Conservation (phyloP, 306 rosid species). For the Prunus mume region DNA sequence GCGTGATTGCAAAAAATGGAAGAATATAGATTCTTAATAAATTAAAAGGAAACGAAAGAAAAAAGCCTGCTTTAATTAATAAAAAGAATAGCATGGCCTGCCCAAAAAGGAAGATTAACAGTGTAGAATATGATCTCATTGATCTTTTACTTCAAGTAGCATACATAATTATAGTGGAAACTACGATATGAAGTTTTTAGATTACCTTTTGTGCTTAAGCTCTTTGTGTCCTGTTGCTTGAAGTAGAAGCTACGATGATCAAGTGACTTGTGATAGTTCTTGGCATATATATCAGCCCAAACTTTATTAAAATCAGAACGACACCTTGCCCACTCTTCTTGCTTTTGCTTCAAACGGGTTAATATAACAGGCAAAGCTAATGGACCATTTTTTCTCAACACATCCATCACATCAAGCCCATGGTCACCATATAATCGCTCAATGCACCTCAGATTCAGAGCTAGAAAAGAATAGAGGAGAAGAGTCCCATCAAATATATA, state of each 20-base stretch:
- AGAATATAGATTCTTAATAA: background rate
- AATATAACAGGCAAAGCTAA: conserved; percentile 91
- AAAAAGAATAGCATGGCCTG: background rate
- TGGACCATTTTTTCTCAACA: conserved; percentile 76
- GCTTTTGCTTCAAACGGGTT: conserved; percentile 95
- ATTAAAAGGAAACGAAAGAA: background rate
- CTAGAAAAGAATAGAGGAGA: conserved; percentile 37
- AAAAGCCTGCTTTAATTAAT: background rate
- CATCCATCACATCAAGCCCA: conserved; percentile 96
- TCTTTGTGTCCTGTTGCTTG: conserved; percentile 94
- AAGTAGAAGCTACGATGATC: conserved; percentile 99
- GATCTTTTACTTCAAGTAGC: background rate
- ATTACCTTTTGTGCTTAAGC: conserved; percentile 93
- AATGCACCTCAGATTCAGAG: conserved; percentile 85
- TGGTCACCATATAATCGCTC: conserved; percentile 99
- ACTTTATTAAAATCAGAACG: conserved; percentile 94
- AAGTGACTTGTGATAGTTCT: conserved; percentile 96
- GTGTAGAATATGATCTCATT: background rate
- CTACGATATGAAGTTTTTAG: background rate
- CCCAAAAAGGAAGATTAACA: background rate
- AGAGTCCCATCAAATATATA: conserved; percentile 25
- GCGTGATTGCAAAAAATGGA: background rate
- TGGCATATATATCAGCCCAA: conserved; percentile 96
- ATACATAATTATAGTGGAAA: background rate
- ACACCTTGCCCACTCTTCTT: conserved; percentile 96